Conservation (phyloP, 331 rosid species). For the Telfairia occidentalis region DNA sequence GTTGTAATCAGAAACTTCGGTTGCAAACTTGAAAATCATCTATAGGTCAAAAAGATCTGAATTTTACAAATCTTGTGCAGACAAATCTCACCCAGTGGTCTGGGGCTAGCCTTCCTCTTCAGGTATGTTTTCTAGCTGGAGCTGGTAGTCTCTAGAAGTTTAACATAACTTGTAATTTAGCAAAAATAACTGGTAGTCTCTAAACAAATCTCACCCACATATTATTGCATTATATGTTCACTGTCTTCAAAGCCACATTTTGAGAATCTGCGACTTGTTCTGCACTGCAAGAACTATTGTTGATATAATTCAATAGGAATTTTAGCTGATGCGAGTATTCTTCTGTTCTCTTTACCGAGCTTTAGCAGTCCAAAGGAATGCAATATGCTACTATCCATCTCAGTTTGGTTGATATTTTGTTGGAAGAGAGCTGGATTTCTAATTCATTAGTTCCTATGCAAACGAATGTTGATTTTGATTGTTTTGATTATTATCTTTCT, state of each 20-base stretch:
- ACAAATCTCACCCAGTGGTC: constrained; percentile 94
- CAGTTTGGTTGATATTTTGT: background rate
- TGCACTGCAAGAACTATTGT: background rate
- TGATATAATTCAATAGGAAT: background rate
- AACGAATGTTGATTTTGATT: background rate
- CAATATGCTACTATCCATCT: background rate
- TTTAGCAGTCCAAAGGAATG: background rate
- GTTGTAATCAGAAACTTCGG: background rate
- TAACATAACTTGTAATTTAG: background rate
- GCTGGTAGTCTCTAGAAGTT: background rate
- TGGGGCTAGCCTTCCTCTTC: constrained; percentile 95
- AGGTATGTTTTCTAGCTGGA: constrained; percentile 36
- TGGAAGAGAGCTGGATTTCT: background rate
- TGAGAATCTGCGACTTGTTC: background rate
- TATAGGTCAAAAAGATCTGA: background rate
- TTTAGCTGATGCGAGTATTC: background rate
- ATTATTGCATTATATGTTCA: background rate
- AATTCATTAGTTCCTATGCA: background rate
- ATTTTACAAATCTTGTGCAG: constrained; percentile 35
- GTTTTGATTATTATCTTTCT: background rate
- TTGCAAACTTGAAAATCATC: background rate
- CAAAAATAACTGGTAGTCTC: background rate
- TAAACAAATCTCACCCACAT: no score
- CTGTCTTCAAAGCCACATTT: background rate
- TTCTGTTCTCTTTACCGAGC: background rate